Conservation (phyloP, 1,284 basidiomycete species). For the Testicularia cyperi region DNA sequence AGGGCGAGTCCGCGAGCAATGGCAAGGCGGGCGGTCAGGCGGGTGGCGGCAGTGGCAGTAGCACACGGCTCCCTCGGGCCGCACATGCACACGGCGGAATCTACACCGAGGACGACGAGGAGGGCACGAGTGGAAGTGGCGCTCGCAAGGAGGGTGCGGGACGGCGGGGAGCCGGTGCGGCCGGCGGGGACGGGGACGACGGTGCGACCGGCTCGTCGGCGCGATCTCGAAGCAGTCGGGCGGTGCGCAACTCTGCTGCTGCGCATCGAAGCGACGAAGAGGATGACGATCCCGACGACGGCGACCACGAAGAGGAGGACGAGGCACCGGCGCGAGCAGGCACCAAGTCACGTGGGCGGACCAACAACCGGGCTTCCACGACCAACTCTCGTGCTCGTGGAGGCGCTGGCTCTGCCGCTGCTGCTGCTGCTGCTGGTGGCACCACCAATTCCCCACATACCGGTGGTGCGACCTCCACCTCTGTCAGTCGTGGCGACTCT, state of each 20-base stretch:
- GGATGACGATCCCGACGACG: constrained; percentile 30
- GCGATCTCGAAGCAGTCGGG: constrained; percentile 22
- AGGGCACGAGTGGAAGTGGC: constrained; percentile 8
- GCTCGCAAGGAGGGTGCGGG: constrained; percentile 16
- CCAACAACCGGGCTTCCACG: not conserved
- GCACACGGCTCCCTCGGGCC: constrained; percentile 31
- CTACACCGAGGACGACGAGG: constrained; percentile 37
- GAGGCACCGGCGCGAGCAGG: constrained; percentile 6
- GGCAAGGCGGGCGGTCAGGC: constrained; percentile 8
- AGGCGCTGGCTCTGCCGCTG: not conserved
- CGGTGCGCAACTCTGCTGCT: constrained; percentile 14
- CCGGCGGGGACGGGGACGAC: constrained; percentile 14
- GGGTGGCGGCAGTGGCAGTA: too few species aligned
- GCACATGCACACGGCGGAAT: constrained; percentile 31
- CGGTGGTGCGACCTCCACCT: constrained; percentile 10
- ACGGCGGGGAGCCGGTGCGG: constrained; percentile 7
- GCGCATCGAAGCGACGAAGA: constrained; percentile 33
- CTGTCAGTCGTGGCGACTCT: constrained; percentile 22
- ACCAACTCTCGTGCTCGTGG: constrained; percentile 20
- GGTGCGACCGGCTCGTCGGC: constrained; percentile 4
- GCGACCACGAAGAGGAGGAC: constrained; percentile 23
- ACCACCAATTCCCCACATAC: constrained; percentile 14
- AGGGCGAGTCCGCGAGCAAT: constrained; percentile 8
- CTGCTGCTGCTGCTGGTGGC: not conserved
- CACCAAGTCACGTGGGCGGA: constrained; percentile 12